phyloP scores from a whole-genome alignment of 2,329 filamentous ascomycete species.

The Epicoccum sorghinum region DNA sequence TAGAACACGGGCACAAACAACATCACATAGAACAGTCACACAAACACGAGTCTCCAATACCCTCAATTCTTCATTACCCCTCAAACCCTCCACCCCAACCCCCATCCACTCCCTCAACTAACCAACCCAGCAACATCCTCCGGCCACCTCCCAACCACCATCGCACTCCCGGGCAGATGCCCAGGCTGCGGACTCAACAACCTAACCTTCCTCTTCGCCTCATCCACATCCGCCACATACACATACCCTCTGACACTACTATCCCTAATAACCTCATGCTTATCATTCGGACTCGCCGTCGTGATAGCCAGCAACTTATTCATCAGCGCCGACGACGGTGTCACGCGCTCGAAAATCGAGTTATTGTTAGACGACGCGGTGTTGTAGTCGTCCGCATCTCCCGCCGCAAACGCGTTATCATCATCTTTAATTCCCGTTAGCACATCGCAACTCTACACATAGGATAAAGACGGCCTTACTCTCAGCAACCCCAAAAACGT shows the following conservation, averaged over 20 bases:
- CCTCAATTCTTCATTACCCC: background rate
- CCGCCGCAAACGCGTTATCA: conserved; percentile 41
- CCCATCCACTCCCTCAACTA: conserved; percentile 18
- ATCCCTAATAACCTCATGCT: conserved; percentile 74
- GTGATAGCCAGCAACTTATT: conserved; percentile 87
- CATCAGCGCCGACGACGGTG: conserved; percentile 71
- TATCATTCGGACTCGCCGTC: conserved; percentile 72
- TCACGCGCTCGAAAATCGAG: conserved; percentile 64
- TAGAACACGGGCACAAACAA: too few relatives aligned
- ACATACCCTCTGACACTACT: conserved; percentile 90
- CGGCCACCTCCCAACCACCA: conserved; percentile 87
- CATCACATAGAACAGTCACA: too few relatives aligned
- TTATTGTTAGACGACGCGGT: conserved; percentile 38
- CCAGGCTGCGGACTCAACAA: conserved; percentile 85
- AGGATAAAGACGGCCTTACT: conserved; percentile 44
- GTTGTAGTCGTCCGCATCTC: conserved; percentile 58
- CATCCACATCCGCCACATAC: conserved; percentile 90
- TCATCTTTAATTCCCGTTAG: conserved; percentile 7
- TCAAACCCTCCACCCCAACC: background rate
- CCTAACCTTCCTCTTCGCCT: conserved; percentile 78
- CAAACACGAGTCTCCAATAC: too few relatives aligned
- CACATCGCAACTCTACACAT: background rate
- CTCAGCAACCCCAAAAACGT: conserved; percentile 73
- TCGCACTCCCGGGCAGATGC: conserved; percentile 75
- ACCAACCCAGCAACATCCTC: conserved; percentile 81